Conservation (phyloP, 2,329 filamentous ascomycete genomes). For the Penicillium hesseltinei region DNA sequence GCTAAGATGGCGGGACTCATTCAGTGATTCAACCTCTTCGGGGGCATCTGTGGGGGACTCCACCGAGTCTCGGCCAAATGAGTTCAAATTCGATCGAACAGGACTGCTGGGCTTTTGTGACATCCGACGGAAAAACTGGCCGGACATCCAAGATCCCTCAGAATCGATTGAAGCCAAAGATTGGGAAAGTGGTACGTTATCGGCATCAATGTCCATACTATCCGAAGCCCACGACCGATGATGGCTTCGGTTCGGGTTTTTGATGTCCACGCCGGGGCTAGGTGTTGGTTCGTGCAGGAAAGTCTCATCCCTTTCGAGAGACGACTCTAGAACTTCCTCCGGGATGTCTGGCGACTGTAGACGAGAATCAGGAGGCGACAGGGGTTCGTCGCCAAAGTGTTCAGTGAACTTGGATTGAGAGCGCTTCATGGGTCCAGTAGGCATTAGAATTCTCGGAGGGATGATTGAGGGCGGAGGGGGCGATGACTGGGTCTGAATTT, state of each 20-base stretch:
- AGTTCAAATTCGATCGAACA: slow-evolving; percentile 43
- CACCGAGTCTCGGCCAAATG: slow-evolving; percentile 40
- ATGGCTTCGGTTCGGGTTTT: slow-evolving; percentile 28
- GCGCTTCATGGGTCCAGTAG: slow-evolving; percentile 65
- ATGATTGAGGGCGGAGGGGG: slow-evolving; percentile 33
- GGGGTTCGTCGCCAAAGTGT: slow-evolving; percentile 79
- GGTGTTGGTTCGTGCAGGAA: slow-evolving; percentile 27
- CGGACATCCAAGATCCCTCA: slow-evolving; percentile 93
- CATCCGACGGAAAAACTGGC: slow-evolving; percentile 57
- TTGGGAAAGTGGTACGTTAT: slow-evolving; percentile 62
- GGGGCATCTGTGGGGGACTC: slow-evolving; percentile 42
- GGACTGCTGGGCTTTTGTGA: slow-evolving; percentile 42
- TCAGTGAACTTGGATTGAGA: slow-evolving; percentile 90
- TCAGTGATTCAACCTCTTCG: slow-evolving; percentile 41
- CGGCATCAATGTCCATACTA: slow-evolving; percentile 51
- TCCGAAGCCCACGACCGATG: slow-evolving; percentile 39
- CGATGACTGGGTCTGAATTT: slow-evolving; percentile 52
- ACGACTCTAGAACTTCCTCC: slow-evolving; percentile 27
- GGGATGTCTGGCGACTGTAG: slow-evolving; percentile 72
- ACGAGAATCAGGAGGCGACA: slow-evolving; percentile 81
- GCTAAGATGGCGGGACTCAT: slow-evolving; percentile 30
- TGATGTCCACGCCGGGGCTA: slow-evolving; percentile 29
- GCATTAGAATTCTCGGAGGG: slow-evolving; percentile 44
- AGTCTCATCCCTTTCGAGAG: slow-evolving; percentile 23
- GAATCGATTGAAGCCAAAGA: slow-evolving; percentile 94